Evolutionary conservation across 805 yeast species (phyloP), one percentile per base, ranked within the genome.

Genomic region (Wickerhamiella shivajii): DNA sequence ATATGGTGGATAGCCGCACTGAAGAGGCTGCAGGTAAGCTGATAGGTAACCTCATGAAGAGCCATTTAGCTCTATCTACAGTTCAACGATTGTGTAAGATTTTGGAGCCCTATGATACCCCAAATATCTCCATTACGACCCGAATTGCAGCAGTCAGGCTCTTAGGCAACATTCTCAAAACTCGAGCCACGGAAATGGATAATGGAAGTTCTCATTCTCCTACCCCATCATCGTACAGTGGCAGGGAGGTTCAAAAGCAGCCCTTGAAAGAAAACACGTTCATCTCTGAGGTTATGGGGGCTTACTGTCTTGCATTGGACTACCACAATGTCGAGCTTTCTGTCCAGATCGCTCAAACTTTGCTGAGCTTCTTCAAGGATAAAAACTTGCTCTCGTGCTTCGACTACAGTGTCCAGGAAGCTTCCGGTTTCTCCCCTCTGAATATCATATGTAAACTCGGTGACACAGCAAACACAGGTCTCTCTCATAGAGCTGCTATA

Each of bases 11-110:
- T 12, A 51, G 59, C 6, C 46, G 53, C 4, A 53, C 65, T 22
- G 46, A 48, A 6, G 56, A 51, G 4, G 25, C 52, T 5, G 52
- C 63, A 1, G 60, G 65, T 56, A 56, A 57, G 4, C 51, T 64
- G 3, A 50, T 69, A 6, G 44, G 46, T 11, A 56, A 56, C 24
- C 44, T 74, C 15, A 47, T 56, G 10, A 37, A 44, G 10, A 60
- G 63, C 12, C 62, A 60, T 18, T 46, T 63, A 5, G 60, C 59
- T 6, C 52, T 53, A 42, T 47, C 48, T 21, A 55, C 61, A 0
- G 43, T 58, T 9, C 39, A 41, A 8, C 34, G 49, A 18, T 40
- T 60, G 14, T 51, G 59, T 38, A 44, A 45, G 14, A 49, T 60
- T 18, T 41, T 57, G 6, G 49, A 51, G n/a, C 41, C 41, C 23